A percentile compares a stretch with the other conserved stretches of the same genome.
These are phyloP conservation scores for Nothopassalora personata DNA, from an alignment of 2,329 filamentous ascomycete species.

Conservation along the genomic window DNA sequence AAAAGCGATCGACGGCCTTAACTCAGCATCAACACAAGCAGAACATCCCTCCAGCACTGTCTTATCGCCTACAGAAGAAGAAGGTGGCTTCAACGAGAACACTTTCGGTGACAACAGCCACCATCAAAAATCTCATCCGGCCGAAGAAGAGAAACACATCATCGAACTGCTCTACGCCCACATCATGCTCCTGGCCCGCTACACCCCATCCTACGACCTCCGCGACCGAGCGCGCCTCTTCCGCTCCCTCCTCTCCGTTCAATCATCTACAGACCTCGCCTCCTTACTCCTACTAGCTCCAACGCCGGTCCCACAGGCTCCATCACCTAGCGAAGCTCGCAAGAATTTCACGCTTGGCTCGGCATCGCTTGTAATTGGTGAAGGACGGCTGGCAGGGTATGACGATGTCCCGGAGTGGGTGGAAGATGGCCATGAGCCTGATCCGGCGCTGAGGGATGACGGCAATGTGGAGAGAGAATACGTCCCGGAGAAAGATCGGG, in stretches of 20 bases:
- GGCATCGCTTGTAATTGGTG: conserved; percentile 76
- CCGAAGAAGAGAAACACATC: conserved; percentile 51
- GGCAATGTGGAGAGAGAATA: conserved; percentile 29
- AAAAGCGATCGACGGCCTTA: conserved; percentile 27
- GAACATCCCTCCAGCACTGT: conserved; percentile 11
- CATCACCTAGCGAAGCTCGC: conserved; percentile 79
- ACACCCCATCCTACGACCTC: conserved; percentile 91
- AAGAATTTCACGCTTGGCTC: conserved; percentile 69
- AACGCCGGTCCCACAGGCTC: conserved; percentile 86
- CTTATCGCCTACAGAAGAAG: conserved; percentile 25
- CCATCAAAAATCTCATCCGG: conserved; percentile 29
- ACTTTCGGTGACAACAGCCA: conserved; percentile 16
- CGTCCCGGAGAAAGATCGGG: conserved; percentile 32
- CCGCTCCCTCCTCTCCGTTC: conserved; percentile 72
- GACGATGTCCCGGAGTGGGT: conserved; percentile 81
- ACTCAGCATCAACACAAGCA: conserved; percentile 1
- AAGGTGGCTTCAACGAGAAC: conserved; percentile 23
- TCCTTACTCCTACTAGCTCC: conserved; percentile 86
- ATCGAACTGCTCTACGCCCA: conserved; percentile 80
- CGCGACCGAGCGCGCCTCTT: conserved; percentile 88
- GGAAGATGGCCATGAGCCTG: conserved; percentile 69
- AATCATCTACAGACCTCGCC: conserved; percentile 72
- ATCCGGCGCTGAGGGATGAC: conserved; percentile 64
- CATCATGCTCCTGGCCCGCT: conserved; percentile 75
- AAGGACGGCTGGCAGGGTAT: conserved; percentile 62